These are phyloP conservation scores for Excoecaria cochinchinensis DNA, from an alignment of 345 rosid species.

Conservation along the genomic window DNA sequence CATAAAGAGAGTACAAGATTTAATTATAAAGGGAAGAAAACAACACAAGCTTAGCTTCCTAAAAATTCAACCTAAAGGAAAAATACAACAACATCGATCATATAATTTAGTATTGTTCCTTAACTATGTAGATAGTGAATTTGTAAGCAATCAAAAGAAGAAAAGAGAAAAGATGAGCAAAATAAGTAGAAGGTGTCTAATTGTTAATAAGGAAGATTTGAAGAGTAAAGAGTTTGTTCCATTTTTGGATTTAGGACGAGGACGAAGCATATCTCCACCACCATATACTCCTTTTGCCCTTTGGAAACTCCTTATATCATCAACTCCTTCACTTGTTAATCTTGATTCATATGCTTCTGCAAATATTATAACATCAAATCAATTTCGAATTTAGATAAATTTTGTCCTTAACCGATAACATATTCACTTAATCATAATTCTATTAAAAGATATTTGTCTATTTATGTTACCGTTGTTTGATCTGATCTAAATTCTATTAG, in stretches of 20 bases:
- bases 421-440: too few relatives aligned
- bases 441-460: too few relatives aligned
- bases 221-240: background rate
- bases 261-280: constrained; percentile 28
- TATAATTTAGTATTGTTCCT: background rate
- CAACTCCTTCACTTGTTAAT: background rate
- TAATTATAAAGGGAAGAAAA: too few relatives aligned
- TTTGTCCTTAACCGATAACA: background rate
- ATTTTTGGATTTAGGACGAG: constrained; percentile 6
- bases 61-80: too few relatives aligned
- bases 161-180: background rate
- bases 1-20: too few relatives aligned
- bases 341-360: background rate
- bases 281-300: constrained; percentile 26
- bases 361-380: background rate
- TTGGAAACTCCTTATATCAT: background rate
- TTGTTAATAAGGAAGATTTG: constrained; percentile 11
- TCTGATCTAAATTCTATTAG: background rate
- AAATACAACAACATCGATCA: too few relatives aligned
- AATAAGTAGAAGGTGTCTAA: background rate
- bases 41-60: too few relatives aligned
- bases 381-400: too few relatives aligned
- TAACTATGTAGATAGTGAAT: background rate
- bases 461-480: too few relatives aligned
- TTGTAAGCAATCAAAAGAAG: background rate